phyloP scores from a whole-genome alignment of 805 yeast genomes.

The Dipodascus albidus region DNA sequence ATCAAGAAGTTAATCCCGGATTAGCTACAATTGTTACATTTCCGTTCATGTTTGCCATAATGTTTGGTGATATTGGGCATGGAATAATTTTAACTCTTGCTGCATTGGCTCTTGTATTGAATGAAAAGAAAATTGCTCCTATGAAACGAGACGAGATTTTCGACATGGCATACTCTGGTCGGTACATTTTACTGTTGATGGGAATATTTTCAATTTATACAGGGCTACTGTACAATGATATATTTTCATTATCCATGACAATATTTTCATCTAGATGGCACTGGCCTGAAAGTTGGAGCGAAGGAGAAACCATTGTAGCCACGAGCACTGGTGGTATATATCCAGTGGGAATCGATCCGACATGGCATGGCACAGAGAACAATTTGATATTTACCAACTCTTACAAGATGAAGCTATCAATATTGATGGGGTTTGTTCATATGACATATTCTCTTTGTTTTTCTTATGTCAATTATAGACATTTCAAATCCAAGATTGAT shows the following conservation, averaged over 20 bases:
- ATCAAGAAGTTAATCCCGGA: constrained; percentile 94
- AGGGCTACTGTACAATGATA: constrained; percentile 86
- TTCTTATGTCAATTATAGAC: constrained; percentile 66
- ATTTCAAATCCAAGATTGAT: constrained; percentile 64
- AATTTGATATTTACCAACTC: constrained; percentile 82
- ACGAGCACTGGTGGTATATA: constrained; percentile 50
- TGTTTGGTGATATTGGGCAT: constrained; percentile 98
- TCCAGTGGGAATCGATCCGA: constrained; percentile 79
- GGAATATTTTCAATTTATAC: constrained; percentile 95
- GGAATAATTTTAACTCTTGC: constrained; percentile 72
- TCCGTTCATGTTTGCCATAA: constrained; percentile 97
- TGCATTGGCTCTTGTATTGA: constrained; percentile 56
- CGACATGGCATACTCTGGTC: constrained; percentile 91
- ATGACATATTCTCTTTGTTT: constrained; percentile 85
- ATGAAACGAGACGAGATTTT: constrained; percentile 81
- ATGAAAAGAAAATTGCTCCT: constrained; percentile 54
- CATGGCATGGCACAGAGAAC: constrained; percentile 97
- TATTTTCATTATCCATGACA: constrained; percentile 85
- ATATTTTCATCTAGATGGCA: constrained; percentile 82
- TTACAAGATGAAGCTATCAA: constrained; percentile 92
- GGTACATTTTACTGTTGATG: constrained; percentile 86
- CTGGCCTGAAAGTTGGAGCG: constrained; percentile 68
- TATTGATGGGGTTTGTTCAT: constrained; percentile 87
- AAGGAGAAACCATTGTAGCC: constrained; percentile 61
- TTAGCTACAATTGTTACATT: constrained; percentile 88